These are phyloP conservation scores for Candida maltosa DNA, from an alignment of 805 yeast species.

Conservation along the genomic window DNA sequence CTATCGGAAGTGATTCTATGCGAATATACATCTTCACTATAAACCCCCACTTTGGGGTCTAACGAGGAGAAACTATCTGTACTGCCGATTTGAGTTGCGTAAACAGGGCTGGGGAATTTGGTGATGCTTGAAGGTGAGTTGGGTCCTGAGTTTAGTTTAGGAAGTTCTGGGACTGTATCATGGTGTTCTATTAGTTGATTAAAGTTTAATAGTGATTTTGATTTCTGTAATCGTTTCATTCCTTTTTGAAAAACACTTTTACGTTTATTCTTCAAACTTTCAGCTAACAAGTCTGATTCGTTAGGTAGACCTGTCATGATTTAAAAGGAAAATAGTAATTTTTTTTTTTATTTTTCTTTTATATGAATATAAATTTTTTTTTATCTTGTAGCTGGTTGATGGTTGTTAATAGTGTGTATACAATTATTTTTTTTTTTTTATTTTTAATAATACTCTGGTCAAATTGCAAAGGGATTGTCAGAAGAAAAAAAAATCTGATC, in stretches of 20 bases:
- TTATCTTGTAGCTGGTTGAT: no score
- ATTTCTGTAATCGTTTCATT: constrained; percentile 3
- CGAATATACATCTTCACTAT: constrained; percentile 5
- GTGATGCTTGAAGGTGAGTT: neutral
- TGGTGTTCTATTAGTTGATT: constrained; percentile 2
- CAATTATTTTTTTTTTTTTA: no score
- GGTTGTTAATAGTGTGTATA: no score
- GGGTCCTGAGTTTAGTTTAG: neutral
- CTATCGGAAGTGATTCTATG: constrained; percentile 1
- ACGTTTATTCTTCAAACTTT: neutral
- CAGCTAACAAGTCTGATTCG: no score
- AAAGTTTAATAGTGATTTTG: constrained; percentile 4
- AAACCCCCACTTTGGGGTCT: constrained; percentile 12
- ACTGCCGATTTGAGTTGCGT: neutral
- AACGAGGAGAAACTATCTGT: constrained; percentile 11
- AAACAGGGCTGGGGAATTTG: neutral
- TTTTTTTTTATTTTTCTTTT: no score
- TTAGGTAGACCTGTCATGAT: no score
- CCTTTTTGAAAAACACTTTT: neutral
- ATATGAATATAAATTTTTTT: no score
- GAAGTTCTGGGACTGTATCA: neutral
- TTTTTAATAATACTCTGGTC: no score
- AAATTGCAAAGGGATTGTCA: no score
- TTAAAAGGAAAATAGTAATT: no score
- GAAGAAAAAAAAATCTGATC: no score